phyloP scores from a whole-genome alignment of 257 asterid species.

The Hygrophila difformis region DNA sequence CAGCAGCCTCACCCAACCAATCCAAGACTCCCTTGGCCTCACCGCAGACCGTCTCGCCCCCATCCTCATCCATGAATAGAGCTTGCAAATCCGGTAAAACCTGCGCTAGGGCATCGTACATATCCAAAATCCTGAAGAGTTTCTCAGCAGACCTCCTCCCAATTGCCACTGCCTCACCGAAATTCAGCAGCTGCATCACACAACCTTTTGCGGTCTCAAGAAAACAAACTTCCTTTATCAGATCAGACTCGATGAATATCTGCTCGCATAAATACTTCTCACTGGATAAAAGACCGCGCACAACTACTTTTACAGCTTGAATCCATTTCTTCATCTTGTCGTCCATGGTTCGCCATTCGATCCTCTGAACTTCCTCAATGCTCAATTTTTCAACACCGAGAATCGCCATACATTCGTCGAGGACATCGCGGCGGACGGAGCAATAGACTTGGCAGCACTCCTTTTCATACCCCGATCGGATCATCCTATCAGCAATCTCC shows the following conservation, averaged over 20 bases:
- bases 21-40: conserved; percentile 82
- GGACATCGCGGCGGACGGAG: conserved; percentile 74
- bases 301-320: conserved; percentile 67
- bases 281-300: conserved; percentile 53
- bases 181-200: conserved; percentile 88
- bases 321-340: conserved; percentile 96
- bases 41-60: conserved; percentile 67
- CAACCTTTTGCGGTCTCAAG: conserved; percentile 82
- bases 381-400: conserved; percentile 85
- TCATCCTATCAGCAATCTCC: conserved; percentile 86
- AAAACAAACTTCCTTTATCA: conserved; percentile 82
- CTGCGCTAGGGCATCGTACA: conserved; percentile 76
- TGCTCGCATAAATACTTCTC: conserved; percentile 76
- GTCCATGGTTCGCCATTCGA: conserved; percentile 65
- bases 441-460: conserved; percentile 92
- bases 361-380: conserved; percentile 96
- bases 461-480: conserved; percentile 82
- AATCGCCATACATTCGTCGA: conserved; percentile 69
- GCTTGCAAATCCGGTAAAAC: conserved; percentile 52
- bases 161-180: conserved; percentile 91
- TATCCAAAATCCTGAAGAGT: conserved; percentile 76
- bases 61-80: conserved; percentile 63
- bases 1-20: conserved; percentile 73
- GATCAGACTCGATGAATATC: conserved; percentile 60
- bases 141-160: conserved; percentile 83